Evolutionary conservation across 768 basidiomycete species (phyloP).

Genomic region (Panellus pusillus): DNA sequence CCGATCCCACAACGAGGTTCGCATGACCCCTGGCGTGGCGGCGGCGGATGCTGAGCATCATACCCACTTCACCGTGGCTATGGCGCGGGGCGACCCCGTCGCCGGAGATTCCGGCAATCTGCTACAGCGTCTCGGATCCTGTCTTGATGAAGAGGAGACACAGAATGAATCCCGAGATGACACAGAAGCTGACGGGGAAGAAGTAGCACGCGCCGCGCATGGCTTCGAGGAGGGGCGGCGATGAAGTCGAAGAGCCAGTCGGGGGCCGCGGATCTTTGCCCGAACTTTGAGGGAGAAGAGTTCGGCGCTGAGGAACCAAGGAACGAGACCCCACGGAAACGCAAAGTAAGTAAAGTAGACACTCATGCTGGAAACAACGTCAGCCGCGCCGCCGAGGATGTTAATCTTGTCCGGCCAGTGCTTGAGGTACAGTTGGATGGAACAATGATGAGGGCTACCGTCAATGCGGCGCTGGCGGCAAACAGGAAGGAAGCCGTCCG

Average conservation of each 20-base stretch:
- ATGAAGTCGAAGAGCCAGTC: conserved; percentile 75
- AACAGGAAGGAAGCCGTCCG: conserved; percentile 48
- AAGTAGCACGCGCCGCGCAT: conserved; percentile 53
- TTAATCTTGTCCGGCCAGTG: conserved; percentile 35
- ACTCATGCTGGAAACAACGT: conserved; percentile 43
- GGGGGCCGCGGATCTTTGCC: conserved; percentile 61
- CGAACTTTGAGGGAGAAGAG: conserved; percentile 56
- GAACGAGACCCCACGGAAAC: conserved; percentile 55
- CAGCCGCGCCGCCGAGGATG: conserved; percentile 28
- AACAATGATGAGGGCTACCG: conserved; percentile 44
- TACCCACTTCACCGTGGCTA: conserved; percentile 1
- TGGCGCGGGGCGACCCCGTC: conserved; percentile 28
- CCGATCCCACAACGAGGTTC: too few relatives aligned
- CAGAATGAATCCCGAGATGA: conserved; percentile 45
- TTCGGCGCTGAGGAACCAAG: conserved; percentile 53
- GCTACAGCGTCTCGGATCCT: conserved; percentile 44
- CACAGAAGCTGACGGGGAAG: conserved; percentile 46
- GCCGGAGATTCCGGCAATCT: conserved; percentile 50
- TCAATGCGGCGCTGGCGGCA: conserved; percentile 43
- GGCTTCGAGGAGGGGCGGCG: conserved; percentile 46
- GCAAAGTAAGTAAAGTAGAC: conserved; percentile 62
- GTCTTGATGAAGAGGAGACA: conserved; percentile 54
- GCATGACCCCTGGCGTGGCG: conserved; percentile 1
- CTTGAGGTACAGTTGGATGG: conserved; percentile 47
- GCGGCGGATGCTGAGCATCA: conserved; percentile 4